Base-by-base conservation (phyloP, 495 filamentous ascomycete species). In the Aspergillus cavernicola region DNA sequence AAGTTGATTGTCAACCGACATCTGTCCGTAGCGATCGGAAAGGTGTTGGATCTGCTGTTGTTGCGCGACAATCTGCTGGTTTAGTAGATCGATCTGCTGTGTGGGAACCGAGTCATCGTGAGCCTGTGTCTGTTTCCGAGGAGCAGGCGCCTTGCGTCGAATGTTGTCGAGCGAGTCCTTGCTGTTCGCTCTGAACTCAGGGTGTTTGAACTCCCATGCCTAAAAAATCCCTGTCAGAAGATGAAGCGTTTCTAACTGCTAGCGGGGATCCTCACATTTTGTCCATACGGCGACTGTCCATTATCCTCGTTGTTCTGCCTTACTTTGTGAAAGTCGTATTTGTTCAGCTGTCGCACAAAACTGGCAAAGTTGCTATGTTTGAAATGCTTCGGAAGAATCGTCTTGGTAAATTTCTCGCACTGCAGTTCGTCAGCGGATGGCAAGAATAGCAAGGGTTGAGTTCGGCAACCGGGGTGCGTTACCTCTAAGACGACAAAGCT, bases 301-400 rank as follows among this genome's bases (percentile, higher is more conserved):
- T 80, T 92, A 62, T 97, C 93, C 65, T 98, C 93, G 59, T 90
- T 90, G 60, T 92, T 97, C 64, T 96, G 91, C 57, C 93, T 83
- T 39, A 99, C 93, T 78, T 99, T 99, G 75, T 97, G 95, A 59
- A 99, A 99, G 69, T 97, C 93, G 70, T 96, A 99, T 67, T 99
- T 99, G 76, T 99, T 99, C 42, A 99, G 75, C 69, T 99, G 93
- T 60, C 93, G 88, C 37, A 99, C 93, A 60, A 99, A 99, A 74
- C 90, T 96, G 36, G 95, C 93, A 68, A 99, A 97, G 67, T 99
- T 99, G 82, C 90, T 95, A 71, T 97, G 92, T 73, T 97, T 99
- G 79, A 97, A 97, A 66, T 99, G 93, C 66, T 96, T 96, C 0
- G 93, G 95, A 16, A 98, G 80, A 59, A 99, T 97, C 42, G 86